Conservation (phyloP, 208 protist species). For the Trypanosoma platydactyli region DNA sequence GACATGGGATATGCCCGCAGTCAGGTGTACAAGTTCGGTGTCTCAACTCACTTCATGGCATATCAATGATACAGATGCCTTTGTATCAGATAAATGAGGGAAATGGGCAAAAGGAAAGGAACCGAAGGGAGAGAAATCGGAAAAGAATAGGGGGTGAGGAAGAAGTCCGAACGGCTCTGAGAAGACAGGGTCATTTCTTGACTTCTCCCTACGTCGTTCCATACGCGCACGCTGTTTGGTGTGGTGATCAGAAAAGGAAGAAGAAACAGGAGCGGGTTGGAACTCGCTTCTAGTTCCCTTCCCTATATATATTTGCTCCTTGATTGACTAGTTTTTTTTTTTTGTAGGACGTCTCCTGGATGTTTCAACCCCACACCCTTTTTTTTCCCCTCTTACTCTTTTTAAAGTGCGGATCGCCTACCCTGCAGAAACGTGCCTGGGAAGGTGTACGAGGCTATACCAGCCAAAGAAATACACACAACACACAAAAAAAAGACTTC, state of each 20-base stretch:
- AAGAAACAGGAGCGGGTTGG: background rate
- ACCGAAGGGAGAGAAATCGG: too few relatives aligned
- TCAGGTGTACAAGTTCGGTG: conserved; percentile 90
- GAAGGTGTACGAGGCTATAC: too few relatives aligned
- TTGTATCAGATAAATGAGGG: background rate
- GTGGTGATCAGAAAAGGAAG: conserved; percentile 2
- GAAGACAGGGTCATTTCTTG: background rate
- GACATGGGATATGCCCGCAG: conserved; percentile 82
- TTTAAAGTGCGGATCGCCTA: too few relatives aligned
- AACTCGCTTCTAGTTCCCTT: background rate
- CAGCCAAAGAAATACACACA: too few relatives aligned
- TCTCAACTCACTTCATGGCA: conserved; percentile 76
- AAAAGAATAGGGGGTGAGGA: too few relatives aligned
- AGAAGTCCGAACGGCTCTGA: too few relatives aligned
- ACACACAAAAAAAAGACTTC: too few relatives aligned
- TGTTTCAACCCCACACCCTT: too few relatives aligned
- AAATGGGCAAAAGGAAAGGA: background rate
- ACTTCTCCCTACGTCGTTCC: background rate
- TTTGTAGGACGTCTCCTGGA: too few relatives aligned
- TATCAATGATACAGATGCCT: conserved; percentile 43
- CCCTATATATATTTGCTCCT: background rate
- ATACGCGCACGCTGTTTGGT: background rate
- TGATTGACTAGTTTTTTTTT: too few relatives aligned
- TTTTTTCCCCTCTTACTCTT: too few relatives aligned
- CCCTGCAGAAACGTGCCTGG: too few relatives aligned